Base-by-base conservation (phyloP, 2,329 filamentous ascomycete genomes). In the Cytospora mali region DNA sequence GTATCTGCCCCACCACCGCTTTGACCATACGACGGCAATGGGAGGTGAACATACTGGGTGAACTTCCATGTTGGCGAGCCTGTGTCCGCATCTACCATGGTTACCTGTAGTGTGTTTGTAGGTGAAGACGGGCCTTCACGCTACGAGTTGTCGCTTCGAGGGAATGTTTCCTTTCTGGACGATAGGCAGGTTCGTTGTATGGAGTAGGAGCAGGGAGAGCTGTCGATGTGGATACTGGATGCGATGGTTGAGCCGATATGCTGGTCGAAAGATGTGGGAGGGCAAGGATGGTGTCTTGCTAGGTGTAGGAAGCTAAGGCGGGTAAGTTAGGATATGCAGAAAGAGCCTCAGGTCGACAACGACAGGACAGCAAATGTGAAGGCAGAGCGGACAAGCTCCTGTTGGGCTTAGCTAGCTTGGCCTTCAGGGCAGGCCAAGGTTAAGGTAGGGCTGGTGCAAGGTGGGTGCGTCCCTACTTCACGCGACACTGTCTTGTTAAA, bases 51-150 rank as follows among this genome's bases (percentile, higher is more conserved):
- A 79, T 91, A 96, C 93, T 98, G 94, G 79, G 94, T 98, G 82
- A 98, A 98, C 85, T 98, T 98, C 94, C 94, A 98, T 81, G 93
- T 98, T 76, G 93, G 93, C 81, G 92, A 89, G 84, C 88, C 92
- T 81, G 90, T 85, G 82, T 96, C 93, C 83, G 89, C 90, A 87
- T 97, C 93, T 84, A 95, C 93, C 93, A 98, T 97, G 83, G 89
- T 94, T 80, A 75, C 67, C 67, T 65, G 66, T 62, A 60, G 63
- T 61, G 52, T 66, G 62, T 48, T 68, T 67, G 69, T 70, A 70
- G 67, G 67, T 66, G 67, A 68, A 66, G 65, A 61, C 61, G 33
- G 64, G 56, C 66, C 69, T 69, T 68, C 67, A 68, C 71, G 66
- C 70, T 70, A 68, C 69, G 31, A 48, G 39, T 59, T 18, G 35